Conservation (phyloP, 192 early-diverging fungal genomes). For the Piromyces sp. region DNA sequence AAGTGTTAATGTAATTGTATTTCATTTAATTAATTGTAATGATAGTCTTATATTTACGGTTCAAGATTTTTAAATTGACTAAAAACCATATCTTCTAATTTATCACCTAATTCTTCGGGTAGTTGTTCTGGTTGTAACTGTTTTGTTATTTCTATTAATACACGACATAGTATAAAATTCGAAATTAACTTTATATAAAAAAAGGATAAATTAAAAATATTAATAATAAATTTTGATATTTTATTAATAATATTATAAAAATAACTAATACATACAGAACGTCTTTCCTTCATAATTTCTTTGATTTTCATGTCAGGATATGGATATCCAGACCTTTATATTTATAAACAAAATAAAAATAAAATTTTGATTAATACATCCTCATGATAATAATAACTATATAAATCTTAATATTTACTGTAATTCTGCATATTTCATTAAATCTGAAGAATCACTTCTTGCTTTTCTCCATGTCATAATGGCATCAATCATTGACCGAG, state of each 20-base stretch:
- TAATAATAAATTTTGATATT: not conserved
- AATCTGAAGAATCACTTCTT: constrained; percentile 28
- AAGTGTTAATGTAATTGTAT: constrained; percentile 4
- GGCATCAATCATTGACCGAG: constrained; percentile 65
- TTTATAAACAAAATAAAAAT: too few species aligned
- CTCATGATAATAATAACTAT: too few species aligned
- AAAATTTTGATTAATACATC: too few species aligned
- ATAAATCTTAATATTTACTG: not conserved
- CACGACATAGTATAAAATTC: constrained; percentile 74
- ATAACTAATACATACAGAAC: not conserved
- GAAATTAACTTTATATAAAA: constrained; percentile 27
- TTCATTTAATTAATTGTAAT: not conserved
- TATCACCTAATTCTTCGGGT: constrained; percentile 62
- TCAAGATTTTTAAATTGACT: constrained; percentile 70
- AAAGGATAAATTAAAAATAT: not conserved
- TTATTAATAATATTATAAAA: not conserved
- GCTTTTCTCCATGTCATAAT: constrained; percentile 56
- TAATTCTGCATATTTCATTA: not conserved
- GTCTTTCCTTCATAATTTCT: not conserved
- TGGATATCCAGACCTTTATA: not conserved
- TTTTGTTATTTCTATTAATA: constrained; percentile 67
- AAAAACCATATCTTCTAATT: constrained; percentile 87
- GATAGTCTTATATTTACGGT: constrained; percentile 35
- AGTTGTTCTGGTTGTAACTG: constrained; percentile 51
- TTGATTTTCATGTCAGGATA: not conserved